phyloP scores from a whole-genome alignment of 1,284 basidiomycete species.

The Apiotrichum akiyoshidainum region DNA sequence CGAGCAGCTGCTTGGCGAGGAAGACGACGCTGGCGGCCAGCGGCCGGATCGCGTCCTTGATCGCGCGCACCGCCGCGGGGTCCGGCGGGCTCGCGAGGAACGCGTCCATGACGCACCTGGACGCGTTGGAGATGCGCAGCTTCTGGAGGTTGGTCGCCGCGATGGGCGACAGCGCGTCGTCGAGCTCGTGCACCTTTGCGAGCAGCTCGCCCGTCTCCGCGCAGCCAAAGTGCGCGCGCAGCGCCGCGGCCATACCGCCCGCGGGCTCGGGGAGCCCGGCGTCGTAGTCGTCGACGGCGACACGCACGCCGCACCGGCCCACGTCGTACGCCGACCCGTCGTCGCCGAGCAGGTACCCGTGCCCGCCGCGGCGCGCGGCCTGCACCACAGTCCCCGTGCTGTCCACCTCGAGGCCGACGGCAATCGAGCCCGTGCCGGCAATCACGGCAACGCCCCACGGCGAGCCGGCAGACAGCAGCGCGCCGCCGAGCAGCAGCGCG shows the following conservation, averaged over 20 bases:
- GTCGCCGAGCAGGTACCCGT: slow-evolving; percentile 42
- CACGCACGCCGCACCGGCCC: slow-evolving; percentile 29
- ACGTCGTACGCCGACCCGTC: slow-evolving; percentile 40
- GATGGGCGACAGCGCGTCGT: slow-evolving; percentile 21
- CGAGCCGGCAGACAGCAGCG: slow-evolving; percentile 25
- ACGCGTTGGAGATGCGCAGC: slow-evolving; percentile 28
- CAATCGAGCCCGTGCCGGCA: slow-evolving; percentile 39
- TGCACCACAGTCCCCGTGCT: slow-evolving; percentile 22
- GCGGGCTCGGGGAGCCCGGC: slow-evolving; percentile 21
- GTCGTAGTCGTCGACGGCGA: slow-evolving; percentile 32
- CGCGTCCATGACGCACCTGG: slow-evolving; percentile 23
- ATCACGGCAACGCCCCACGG: slow-evolving; percentile 44
- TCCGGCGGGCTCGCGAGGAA: slow-evolving; percentile 23
- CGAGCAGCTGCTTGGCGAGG: slow-evolving; percentile 24
- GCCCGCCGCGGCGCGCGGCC: slow-evolving; percentile 33
- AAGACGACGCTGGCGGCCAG: slow-evolving; percentile 24
- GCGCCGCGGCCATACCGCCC: slow-evolving; percentile 23
- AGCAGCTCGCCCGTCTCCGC: slow-evolving; percentile 29
- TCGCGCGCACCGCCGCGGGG: slow-evolving; percentile 26
- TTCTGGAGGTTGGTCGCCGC: slow-evolving; percentile 36
- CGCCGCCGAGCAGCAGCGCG: slow-evolving; percentile 37
- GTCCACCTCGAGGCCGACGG: slow-evolving; percentile 28
- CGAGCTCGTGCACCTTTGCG: slow-evolving; percentile 37
- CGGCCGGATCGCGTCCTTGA: slow-evolving; percentile 18
- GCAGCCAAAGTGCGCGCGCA: slow-evolving; percentile 31